Base-by-base conservation (phyloP, 805 yeast species). In the Blastobotrys robertii region DNA sequence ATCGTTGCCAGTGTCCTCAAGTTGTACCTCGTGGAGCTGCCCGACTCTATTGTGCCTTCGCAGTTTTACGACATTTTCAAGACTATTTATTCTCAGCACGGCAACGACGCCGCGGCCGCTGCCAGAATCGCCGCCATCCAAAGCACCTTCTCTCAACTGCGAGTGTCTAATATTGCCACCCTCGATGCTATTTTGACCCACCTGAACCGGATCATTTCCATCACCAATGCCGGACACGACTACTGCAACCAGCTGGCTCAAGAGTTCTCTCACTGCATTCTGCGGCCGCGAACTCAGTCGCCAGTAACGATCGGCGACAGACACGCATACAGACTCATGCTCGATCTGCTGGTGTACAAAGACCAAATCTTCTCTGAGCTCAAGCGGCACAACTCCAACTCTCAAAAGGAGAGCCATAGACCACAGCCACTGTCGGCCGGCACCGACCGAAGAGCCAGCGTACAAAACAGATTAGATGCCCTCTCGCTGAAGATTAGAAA, bases 131-230 rank as follows among this genome's bases (percentile, higher is more conserved):
- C 68, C 38, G 86, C 87, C 0, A 62, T 84, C 40, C 80, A 75
- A 32, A 81, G 78, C 46, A 75, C 81, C 0, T 66, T 85, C 44
- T 68, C 74, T 3, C 82, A 82, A 44, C 67, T 85, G 42, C 78
- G 86, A 14, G 75, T 79, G 41, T 70, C 81, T 37, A 82, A 81
- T 53, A 66, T 84, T 35, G 90, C 94, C 1, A 82, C 94, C 0
- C 68, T 85, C 42, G 88, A 82, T 58, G 87, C 88, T 1, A 61
- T 85, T n/a, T 72, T 80, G 32, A 77, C 86, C 1, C 95, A 85
- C 60, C 73, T 85, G 57, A 70, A 72, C 41, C 68, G 94, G 38
- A 63, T 85, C 44, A 72, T 80, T 25, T 61, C 72, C 16, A 73
- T 76, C 29, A 60, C 78, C 37, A 56, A 58, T 19, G 67, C 69